Evolutionary conservation across 1,284 basidiomycete species (phyloP).

Genomic region (Cystobasidium pallidum): DNA sequence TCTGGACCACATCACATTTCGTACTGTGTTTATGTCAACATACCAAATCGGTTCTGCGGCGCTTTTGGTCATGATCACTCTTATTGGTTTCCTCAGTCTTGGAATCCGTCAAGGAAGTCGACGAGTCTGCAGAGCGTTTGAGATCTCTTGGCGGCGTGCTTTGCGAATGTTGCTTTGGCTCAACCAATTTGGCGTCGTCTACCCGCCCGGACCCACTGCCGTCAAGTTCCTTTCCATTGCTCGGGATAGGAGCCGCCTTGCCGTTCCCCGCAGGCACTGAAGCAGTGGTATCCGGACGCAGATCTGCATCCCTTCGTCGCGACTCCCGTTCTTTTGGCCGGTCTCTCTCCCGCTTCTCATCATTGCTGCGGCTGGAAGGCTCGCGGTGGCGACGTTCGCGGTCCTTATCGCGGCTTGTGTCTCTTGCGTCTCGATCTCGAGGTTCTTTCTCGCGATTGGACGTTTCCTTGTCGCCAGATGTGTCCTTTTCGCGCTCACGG

Average conservation of each 20-base stretch:
- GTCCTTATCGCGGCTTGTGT: conserved; percentile 45
- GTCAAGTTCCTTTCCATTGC: conserved; percentile 1
- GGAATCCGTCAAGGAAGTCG: not conserved
- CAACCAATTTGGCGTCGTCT: not conserved
- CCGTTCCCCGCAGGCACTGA: not conserved
- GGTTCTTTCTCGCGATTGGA: conserved; percentile 46
- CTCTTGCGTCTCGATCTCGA: conserved; percentile 55
- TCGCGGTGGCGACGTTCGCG: conserved; percentile 55
- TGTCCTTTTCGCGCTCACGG: conserved; percentile 40
- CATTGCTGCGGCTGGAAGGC: conserved; percentile 35
- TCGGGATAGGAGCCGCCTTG: not conserved
- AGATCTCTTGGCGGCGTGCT: conserved; percentile 9
- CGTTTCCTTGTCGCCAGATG: conserved; percentile 29
- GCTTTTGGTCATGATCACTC: conserved; percentile 26
- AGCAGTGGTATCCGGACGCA: not conserved
- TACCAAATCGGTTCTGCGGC: conserved; percentile 27
- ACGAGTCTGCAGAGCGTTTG: conserved; percentile 33
- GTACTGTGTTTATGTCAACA: not conserved
- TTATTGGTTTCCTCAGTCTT: not conserved
- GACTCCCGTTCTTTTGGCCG: conserved; percentile 50
- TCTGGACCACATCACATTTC: not conserved
- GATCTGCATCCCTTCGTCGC: conserved; percentile 40
- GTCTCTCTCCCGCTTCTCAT: conserved; percentile 48
- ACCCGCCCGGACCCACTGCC: not conserved
- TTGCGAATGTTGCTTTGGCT: not conserved